Conservation (phyloP, 73 alveolate species). For the Paramecium octaurelia region DNA sequence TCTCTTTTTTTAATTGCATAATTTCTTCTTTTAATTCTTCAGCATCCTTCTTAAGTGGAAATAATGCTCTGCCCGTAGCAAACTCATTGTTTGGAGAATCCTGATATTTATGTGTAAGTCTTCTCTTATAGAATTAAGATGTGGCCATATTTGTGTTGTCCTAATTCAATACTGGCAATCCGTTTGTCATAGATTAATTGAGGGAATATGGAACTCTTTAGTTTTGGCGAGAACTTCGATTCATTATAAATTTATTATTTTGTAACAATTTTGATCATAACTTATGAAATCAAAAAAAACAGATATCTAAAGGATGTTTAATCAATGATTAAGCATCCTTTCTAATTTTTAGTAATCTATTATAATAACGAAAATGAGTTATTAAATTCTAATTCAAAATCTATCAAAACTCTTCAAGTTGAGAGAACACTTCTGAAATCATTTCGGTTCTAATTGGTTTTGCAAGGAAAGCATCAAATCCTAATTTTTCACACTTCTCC, state of each 20-base stretch:
- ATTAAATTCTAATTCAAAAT: background rate
- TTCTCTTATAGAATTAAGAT: background rate
- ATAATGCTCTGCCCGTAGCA: background rate
- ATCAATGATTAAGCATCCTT: background rate
- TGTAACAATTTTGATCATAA: background rate
- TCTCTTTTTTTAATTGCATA: background rate
- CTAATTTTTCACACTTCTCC: background rate
- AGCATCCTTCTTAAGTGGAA: background rate
- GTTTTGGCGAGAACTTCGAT: background rate
- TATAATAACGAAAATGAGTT: background rate
- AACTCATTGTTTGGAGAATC: background rate
- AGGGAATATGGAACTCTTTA: background rate
- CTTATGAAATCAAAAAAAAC: background rate
- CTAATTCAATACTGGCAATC: background rate
- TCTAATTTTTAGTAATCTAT: background rate
- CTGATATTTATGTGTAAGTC: background rate
- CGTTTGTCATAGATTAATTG: background rate
- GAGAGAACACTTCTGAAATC: background rate
- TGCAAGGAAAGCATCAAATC: slow-evolving; percentile 21
- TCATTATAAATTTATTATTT: background rate
- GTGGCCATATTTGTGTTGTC: background rate
- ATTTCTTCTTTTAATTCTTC: background rate
- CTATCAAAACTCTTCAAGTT: background rate
- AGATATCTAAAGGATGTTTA: background rate
- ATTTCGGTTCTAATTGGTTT: slow-evolving; percentile 22